Conservation (phyloP, 2,329 filamentous ascomycete species). For the Pseudogymnoascus destructans region DNA sequence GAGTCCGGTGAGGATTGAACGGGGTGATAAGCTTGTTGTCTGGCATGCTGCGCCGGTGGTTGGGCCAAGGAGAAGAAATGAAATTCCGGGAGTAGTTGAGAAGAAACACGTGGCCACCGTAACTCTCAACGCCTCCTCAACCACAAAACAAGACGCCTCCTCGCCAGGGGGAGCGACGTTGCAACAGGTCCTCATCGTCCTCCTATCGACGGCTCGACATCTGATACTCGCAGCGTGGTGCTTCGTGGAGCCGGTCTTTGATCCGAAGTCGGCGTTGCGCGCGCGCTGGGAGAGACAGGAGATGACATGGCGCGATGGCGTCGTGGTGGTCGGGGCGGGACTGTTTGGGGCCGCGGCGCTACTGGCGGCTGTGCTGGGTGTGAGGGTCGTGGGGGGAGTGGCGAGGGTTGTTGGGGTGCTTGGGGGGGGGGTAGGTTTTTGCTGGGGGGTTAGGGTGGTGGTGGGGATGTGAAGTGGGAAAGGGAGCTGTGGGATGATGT, state of each 20-base stretch:
- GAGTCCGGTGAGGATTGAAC: conserved; percentile 13
- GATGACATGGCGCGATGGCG: conserved; percentile 22
- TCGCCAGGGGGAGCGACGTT: background rate
- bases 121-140: background rate
- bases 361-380: conserved; percentile 13
- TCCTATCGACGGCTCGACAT: background rate
- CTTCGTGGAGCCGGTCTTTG: conserved; percentile 30
- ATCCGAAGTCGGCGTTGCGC: conserved; percentile 19
- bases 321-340: conserved; percentile 21
- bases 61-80: background rate
- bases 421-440: conserved; percentile 11
- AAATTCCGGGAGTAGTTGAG: background rate
- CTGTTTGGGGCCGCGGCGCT: conserved; percentile 23
- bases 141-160: no score
- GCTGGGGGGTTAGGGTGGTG: conserved; percentile 6
- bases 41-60: conserved; percentile 10
- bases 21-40: conserved; percentile 11
- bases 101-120: background rate
- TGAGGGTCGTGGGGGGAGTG: conserved; percentile 10
- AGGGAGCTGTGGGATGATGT: background rate
- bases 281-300: conserved; percentile 17
- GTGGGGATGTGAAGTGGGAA: background rate
- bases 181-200: background rate
- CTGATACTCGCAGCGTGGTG: conserved; percentile 21
- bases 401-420: background rate